Percentiles rank a stretch among this genome's conserved stretches.
phyloP scores from a whole-genome alignment of 2,329 filamentous ascomycete genomes.

The Cadophora malorum region DNA sequence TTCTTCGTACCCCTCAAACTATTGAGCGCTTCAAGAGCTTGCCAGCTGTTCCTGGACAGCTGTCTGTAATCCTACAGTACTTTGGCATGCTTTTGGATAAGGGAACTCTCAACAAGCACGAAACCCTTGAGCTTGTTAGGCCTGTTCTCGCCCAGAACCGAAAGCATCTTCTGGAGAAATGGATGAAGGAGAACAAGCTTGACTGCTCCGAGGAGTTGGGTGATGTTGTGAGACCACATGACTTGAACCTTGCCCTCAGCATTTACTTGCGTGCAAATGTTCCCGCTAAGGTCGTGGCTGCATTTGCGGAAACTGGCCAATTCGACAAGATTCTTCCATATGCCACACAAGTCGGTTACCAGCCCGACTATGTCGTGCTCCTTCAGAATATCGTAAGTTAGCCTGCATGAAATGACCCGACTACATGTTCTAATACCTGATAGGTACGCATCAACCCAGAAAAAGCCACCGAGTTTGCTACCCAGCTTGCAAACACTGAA shows the following conservation, averaged over 20 bases:
- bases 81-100: constrained; percentile 98
- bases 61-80: constrained; percentile 95
- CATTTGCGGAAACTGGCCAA: constrained; percentile 92
- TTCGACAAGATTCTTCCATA: constrained; percentile 98
- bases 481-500: constrained; percentile 88
- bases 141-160: constrained; percentile 93
- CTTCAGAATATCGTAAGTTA: constrained; percentile 76
- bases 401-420: background rate
- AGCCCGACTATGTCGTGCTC: constrained; percentile 92
- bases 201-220: constrained; percentile 96
- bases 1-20: constrained; percentile 91
- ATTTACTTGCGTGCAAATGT: constrained; percentile 93
- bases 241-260: constrained; percentile 82
- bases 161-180: constrained; percentile 96
- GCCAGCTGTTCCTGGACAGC: constrained; percentile 79
- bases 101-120: constrained; percentile 88
- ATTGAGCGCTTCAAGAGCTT: constrained; percentile 95
- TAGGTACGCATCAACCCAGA: constrained; percentile 83
- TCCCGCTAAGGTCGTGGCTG: constrained; percentile 92
- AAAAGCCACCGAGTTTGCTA: constrained; percentile 93
- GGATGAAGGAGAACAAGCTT: constrained; percentile 95
- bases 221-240: constrained; percentile 89
- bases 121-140: constrained; percentile 91
- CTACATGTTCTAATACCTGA: background rate
- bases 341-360: constrained; percentile 82